phyloP scores from a whole-genome alignment of 768 basidiomycete genomes.

The Tylopilus felleus region DNA sequence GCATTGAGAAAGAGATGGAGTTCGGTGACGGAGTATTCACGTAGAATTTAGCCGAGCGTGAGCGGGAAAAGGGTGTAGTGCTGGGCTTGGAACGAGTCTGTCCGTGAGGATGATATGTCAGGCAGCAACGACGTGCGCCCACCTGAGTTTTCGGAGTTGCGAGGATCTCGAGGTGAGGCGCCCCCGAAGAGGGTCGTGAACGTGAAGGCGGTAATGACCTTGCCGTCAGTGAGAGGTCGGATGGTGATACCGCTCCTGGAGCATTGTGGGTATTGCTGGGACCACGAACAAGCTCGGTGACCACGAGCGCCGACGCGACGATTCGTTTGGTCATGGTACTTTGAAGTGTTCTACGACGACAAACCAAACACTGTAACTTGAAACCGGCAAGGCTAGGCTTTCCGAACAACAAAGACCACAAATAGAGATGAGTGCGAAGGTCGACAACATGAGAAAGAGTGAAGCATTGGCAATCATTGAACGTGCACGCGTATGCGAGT shows the following conservation, averaged over 20 bases:
- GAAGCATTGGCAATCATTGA: too few relatives aligned
- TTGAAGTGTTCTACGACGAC: neutral
- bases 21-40: conserved; percentile 81
- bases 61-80: conserved; percentile 89
- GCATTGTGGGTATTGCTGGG: neutral
- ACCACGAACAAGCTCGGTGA: conserved; percentile 12
- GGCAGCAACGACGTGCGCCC: conserved; percentile 33
- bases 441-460: too few relatives aligned
- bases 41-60: conserved; percentile 80
- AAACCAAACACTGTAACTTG: too few relatives aligned
- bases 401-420: too few relatives aligned
- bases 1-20: conserved; percentile 88
- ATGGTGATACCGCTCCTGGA: conserved; percentile 44
- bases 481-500: too few relatives aligned
- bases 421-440: too few relatives aligned
- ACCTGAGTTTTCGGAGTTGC: conserved; percentile 43
- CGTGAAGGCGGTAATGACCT: conserved; percentile 74
- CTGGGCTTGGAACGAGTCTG: conserved; percentile 51
- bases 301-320: neutral
- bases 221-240: conserved; percentile 74
- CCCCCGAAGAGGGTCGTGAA: conserved; percentile 65
- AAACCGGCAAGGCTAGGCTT: too few relatives aligned
- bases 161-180: conserved; percentile 55
- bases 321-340: neutral
- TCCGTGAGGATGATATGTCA: neutral